Evolutionary conservation across 352 stramenopile species (phyloP).

Genomic region (Phytophthora melonis): DNA sequence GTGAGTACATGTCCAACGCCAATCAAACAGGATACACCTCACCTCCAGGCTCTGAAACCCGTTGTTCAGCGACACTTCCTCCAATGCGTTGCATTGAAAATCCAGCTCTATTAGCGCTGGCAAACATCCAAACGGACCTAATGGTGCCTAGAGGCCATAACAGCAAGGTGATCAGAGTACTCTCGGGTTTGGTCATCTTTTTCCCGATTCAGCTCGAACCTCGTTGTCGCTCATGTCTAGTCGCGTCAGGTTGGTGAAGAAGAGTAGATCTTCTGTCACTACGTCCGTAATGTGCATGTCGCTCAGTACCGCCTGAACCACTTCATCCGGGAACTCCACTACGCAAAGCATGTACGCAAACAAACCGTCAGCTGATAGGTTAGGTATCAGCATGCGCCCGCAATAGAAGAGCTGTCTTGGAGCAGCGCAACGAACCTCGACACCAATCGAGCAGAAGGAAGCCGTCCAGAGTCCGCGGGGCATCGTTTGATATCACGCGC

Average conservation of each 20-base stretch:
- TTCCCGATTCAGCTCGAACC: constrained; percentile 28
- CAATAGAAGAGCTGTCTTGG: not conserved
- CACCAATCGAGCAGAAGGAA: constrained; percentile 85
- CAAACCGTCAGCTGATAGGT: not conserved
- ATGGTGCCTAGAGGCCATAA: constrained; percentile 40
- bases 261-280: constrained; percentile 79
- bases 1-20: not conserved
- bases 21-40: not conserved
- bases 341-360: not conserved
- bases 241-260: constrained; percentile 76
- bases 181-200: too few species aligned
- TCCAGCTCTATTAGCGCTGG: constrained; percentile 75
- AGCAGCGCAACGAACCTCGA: constrained; percentile 46
- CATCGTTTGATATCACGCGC: constrained; percentile 35
- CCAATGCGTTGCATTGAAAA: constrained; percentile 83
- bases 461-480: constrained; percentile 67
- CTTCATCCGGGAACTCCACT: constrained; percentile 88
- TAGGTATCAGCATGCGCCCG: not conserved
- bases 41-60: constrained; percentile 78
- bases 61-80: constrained; percentile 53
- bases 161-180: not conserved
- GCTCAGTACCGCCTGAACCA: constrained; percentile 66
- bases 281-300: constrained; percentile 70
- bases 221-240: constrained; percentile 90
- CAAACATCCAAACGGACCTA: constrained; percentile 75